Evolutionary conservation across 1,284 basidiomycete species (phyloP).

Genomic region (Boletus sp.): DNA sequence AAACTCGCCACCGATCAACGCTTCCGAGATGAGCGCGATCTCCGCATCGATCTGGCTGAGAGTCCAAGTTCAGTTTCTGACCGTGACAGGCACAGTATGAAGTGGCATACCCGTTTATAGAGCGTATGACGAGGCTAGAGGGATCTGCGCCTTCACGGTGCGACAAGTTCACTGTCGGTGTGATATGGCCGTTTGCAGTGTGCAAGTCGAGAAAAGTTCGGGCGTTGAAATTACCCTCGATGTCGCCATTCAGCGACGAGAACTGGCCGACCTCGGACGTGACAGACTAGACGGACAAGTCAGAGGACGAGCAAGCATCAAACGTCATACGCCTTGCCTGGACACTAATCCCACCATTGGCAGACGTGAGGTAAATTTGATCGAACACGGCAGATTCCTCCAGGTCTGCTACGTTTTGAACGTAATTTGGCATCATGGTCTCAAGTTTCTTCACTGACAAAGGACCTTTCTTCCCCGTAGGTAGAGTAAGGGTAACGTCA

Average conservation of each 20-base stretch:
- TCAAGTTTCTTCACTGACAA: conserved; percentile 34
- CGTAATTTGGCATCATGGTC: conserved; percentile 34
- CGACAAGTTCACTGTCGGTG: conserved; percentile 33
- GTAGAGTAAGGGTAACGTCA: conserved; percentile 34
- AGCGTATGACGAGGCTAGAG: conserved; percentile 29
- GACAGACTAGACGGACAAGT: conserved; percentile 35
- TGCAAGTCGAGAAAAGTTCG: conserved; percentile 34
- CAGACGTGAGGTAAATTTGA: conserved; percentile 29
- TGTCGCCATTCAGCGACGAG: conserved; percentile 33
- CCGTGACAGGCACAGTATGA: neutral
- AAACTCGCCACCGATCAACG: conserved; percentile 32
- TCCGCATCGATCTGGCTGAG: conserved; percentile 31
- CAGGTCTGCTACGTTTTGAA: conserved; percentile 33
- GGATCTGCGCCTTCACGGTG: conserved; percentile 27
- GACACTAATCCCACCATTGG: conserved; percentile 29
- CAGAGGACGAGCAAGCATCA: neutral
- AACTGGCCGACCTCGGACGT: conserved; percentile 31
- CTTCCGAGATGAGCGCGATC: conserved; percentile 30
- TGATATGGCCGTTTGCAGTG: conserved; percentile 39
- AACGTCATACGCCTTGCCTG: conserved; percentile 22
- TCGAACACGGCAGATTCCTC: conserved; percentile 33
- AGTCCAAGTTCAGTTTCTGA: conserved; percentile 8
- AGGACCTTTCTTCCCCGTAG: conserved; percentile 21
- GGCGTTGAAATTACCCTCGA: conserved; percentile 42
- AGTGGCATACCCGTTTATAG: conserved; percentile 38